Evolutionary conservation across 192 early-diverging fungal genomes (phyloP), one percentile per base, ranked within the genome.

Genomic region (Allomyces macrogynus): DNA sequence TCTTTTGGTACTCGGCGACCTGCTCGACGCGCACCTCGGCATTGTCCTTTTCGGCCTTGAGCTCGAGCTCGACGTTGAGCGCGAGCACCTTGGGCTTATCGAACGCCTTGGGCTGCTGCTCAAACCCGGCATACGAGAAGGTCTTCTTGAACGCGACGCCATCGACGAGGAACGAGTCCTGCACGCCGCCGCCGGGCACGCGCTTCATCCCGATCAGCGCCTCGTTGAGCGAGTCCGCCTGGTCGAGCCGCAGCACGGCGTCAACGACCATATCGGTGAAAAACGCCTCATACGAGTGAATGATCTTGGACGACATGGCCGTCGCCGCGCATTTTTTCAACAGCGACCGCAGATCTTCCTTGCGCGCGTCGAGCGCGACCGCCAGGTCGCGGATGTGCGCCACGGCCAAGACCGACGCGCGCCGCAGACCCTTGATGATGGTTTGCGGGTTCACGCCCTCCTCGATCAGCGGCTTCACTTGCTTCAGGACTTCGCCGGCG

Each of bases 91-190:
- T 89, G 66, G 93, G 95, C 73, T 85, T 80, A 67, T 84, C 82
- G 74, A 96, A 94, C 26, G 77, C 73, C 77, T 99, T 99, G 66
- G 95, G 95, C 76, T 99, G 93, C 77, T 99, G 95, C 77, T 99
- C 95, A 68, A 99, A 99, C 65, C 95, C 95, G 42, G 95, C 95
- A 74, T 99, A 96, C 23, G 92, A 89, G 74, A 99, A 99, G 16
- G 93, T 94, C 81, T 99, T 99, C 73, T 99, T 99, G 80, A 99
- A 99, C 16, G 95, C 95, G 63, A 99, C 95, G 70, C 95, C 95
- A 64, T 93, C 84, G 54, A 99, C 75, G 67, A 95, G 78, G 25
- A 93, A 64, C n/a, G 93, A 97, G 70, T 99, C 95, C 81, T 95
- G 89, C 92, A 99, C 93, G 25, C 88, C 95, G 62, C 95, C 95